phyloP scores from a whole-genome alignment of 1,284 basidiomycete genomes.

The Pyrrhoderma noxium region DNA sequence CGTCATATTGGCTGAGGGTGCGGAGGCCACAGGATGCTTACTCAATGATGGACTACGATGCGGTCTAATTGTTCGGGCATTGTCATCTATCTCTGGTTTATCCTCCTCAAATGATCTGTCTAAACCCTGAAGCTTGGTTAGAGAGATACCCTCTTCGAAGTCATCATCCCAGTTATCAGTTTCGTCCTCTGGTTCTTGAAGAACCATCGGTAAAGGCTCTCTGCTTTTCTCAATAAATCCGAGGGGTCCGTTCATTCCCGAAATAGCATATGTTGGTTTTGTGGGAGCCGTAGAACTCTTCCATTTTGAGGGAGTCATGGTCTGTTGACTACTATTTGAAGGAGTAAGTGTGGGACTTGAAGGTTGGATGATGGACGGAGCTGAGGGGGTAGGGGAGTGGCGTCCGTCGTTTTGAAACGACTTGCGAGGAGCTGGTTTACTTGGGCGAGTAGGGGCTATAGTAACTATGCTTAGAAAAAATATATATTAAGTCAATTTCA shows the following conservation, averaged over 20 bases:
- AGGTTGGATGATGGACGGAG: constrained; percentile 22
- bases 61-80: constrained; percentile 70
- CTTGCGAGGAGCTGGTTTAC: constrained; percentile 43
- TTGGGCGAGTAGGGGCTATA: constrained; percentile 23
- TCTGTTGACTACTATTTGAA: constrained; percentile 26
- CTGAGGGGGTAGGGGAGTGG: constrained; percentile 34
- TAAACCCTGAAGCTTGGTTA: constrained; percentile 75
- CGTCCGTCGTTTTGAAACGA: constrained; percentile 53
- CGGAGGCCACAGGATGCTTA: constrained; percentile 46
- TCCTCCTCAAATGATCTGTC: constrained; percentile 61
- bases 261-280: constrained; percentile 13
- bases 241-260: constrained; percentile 14
- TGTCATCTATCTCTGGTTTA: constrained; percentile 59
- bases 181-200: constrained; percentile 71
- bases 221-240: constrained; percentile 48
- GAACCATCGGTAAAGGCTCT: constrained; percentile 45
- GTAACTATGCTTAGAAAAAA: constrained; percentile 14
- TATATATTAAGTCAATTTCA: not conserved
- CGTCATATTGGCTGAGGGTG: constrained; percentile 50
- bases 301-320: constrained; percentile 16
- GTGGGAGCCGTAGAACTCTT: constrained; percentile 9
- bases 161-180: constrained; percentile 98
- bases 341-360: constrained; percentile 27
- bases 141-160: constrained; percentile 89
- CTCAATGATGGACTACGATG: constrained; percentile 53